Evolutionary conservation across 192 early-diverging fungal genomes (phyloP), one percentile per base, ranked within the genome.

Genomic region (Umbelopsis sp.): DNA sequence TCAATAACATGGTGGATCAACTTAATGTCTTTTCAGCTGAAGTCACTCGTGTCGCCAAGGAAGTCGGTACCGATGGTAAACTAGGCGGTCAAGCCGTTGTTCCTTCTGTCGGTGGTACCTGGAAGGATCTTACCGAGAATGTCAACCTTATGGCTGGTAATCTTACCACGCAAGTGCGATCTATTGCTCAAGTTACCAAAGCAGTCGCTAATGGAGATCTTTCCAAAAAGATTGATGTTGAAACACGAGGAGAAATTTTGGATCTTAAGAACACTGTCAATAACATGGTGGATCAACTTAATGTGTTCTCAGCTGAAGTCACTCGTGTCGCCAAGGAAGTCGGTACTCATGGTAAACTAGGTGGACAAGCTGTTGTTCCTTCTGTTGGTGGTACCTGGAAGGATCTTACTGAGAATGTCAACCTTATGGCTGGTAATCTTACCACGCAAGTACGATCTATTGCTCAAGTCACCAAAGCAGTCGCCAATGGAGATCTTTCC

Each of bases 371-470:
- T 0, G 82, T 89, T 25, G 93, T 94, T 0, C 71, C 74, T 4
- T 89, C 86, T 70, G 91, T 92, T 0, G 86, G 86, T 26, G 93
- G 93, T 34, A 87, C 85, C 0, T 94, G 93, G 93, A 88, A 88
- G 56, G 93, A 93, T 38, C 74, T 93, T 9, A 93, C 91, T 1
- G 80, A 82, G 29, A 91, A 90, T 70, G 92, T 90, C 72, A 90
- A 90, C 69, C 79, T 71, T 62, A 90, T 90, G 88, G 88, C 86
- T 22, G 69, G 72, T 50, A 89, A 89, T 73, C 69, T 89, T 34
- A 88, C 86, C 7, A 82, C 87, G 36, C 91, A 92, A 78, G 89
- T 92, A 62, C 81, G 91, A 2, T 86, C 87, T 10, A 89, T 92
- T 80, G 88, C 87, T 22, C 70, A 83, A 72, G 89, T 92, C 38